Evolutionary conservation across 352 stramenopile species (phyloP).

Genomic region (Salisapilia sapeloensis): DNA sequence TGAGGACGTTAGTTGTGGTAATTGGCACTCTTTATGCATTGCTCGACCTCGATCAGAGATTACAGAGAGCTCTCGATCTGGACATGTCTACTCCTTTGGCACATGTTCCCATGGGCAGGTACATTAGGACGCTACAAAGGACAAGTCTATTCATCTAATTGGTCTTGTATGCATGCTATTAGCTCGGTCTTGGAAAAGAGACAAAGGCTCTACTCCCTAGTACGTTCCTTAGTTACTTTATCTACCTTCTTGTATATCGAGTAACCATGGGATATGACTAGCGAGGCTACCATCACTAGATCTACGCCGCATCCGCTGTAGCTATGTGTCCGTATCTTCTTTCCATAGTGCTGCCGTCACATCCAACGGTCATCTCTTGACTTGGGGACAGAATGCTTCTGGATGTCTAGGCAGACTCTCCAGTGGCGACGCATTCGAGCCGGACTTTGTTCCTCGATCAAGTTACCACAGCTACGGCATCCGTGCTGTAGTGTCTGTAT

Average conservation of each 20-base stretch:
- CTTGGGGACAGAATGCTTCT: slow-evolving; percentile 36
- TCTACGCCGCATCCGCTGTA: slow-evolving; percentile 27
- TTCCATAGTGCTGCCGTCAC: slow-evolving; percentile 37
- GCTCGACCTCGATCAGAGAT: slow-evolving; percentile 8
- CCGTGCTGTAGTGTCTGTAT: slow-evolving; percentile 27
- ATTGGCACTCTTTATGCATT: slow-evolving; percentile 59
- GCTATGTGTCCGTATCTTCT: slow-evolving; percentile 25
- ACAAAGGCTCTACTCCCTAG: slow-evolving; percentile 40
- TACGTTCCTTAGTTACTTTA: slow-evolving; percentile 9
- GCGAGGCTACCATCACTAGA: slow-evolving; percentile 34
- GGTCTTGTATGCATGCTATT: neutral
- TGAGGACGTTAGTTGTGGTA: slow-evolving; percentile 33
- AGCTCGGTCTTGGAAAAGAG: slow-evolving; percentile 51
- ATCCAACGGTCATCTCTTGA: slow-evolving; percentile 42
- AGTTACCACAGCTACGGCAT: slow-evolving; percentile 18
- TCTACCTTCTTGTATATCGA: neutral
- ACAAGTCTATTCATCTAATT: neutral
- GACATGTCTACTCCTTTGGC: slow-evolving; percentile 47
- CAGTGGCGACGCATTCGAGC: slow-evolving; percentile 12
- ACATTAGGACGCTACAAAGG: no score
- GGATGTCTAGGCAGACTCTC: slow-evolving; percentile 32
- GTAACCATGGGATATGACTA: slow-evolving; percentile 3
- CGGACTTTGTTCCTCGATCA: slow-evolving; percentile 19
- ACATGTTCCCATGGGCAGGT: slow-evolving; percentile 54
- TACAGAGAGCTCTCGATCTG: slow-evolving; percentile 1